Evolutionary conservation across 768 basidiomycete genomes (phyloP).

Genomic region (Mycena alexandri): DNA sequence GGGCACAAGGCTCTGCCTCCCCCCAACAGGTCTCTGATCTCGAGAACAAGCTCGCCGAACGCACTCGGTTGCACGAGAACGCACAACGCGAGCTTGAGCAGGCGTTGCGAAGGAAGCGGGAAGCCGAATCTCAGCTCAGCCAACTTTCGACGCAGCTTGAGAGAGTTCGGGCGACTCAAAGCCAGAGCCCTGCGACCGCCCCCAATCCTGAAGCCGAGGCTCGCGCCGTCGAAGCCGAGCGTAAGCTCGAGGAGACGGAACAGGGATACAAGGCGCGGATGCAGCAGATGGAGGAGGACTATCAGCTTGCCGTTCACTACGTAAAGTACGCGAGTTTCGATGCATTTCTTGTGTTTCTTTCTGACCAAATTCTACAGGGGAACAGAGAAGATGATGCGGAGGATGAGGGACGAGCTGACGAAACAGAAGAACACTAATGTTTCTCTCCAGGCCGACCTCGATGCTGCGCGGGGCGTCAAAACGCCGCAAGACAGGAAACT

Average conservation of each 20-base stretch:
- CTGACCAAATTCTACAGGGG: constrained; percentile 65
- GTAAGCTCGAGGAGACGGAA: constrained; percentile 84
- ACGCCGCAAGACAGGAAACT: constrained; percentile 57
- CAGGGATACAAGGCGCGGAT: constrained; percentile 82
- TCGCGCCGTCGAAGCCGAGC: constrained; percentile 77
- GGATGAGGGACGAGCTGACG: constrained; percentile 94
- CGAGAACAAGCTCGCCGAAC: constrained; percentile 82
- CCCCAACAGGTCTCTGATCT: constrained; percentile 75
- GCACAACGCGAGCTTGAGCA: constrained; percentile 82
- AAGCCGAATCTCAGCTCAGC: constrained; percentile 78
- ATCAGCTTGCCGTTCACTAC: constrained; percentile 96
- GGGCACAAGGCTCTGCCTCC: constrained; percentile 53
- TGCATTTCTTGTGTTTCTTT: constrained; percentile 32
- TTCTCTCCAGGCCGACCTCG: constrained; percentile 87
- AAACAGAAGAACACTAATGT: constrained; percentile 90
- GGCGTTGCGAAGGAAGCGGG: constrained; percentile 74
- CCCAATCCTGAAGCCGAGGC: constrained; percentile 57
- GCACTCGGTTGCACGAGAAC: constrained; percentile 76
- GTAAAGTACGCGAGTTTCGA: constrained; percentile 80
- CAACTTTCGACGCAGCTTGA: constrained; percentile 77
- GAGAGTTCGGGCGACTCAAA: constrained; percentile 69
- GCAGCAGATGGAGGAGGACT: constrained; percentile 94
- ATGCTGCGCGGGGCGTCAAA: constrained; percentile 71
- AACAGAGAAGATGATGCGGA: constrained; percentile 97
- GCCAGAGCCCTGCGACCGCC: constrained; percentile 62